Base-by-base conservation (phyloP, 495 filamentous ascomycete species). In the Parathielavia appendiculata region DNA sequence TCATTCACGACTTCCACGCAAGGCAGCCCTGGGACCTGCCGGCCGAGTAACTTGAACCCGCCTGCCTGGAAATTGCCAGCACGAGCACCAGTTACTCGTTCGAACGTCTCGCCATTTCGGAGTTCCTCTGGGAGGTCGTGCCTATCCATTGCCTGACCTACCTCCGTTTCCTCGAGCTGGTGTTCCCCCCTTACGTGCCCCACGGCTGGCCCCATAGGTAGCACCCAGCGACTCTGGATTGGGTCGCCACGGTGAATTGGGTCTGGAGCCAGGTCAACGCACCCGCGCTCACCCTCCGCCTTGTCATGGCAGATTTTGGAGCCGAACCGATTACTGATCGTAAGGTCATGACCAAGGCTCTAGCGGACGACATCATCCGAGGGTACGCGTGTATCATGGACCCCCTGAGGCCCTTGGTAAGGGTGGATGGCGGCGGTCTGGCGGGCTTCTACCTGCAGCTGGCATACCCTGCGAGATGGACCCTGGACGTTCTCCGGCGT, bases 1-100 rank as follows among this genome's bases (percentile, higher is more conserved):
- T 57, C 36, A 46, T 57, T 19, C 34, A 49, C 45, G 55, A 57
- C 16, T 34, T 41, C 22, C 22, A 48, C 16, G 26, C 48, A 10
- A 19, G 12, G 16, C 12, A 32, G 12, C 26, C 17, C 9, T 36
- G 36, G 22, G n/a, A 4, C 45, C 23, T 48, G 34, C 47, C 45
- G 9, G 19, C 13, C 6, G 13, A 9, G 4, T 11, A 30, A 2
- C 22, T 11, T 16, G 22, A 30, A 8, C 43, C 43, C 20, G 9
- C 12, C 4, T 23, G 11, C 16, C 39, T 12, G 16, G 39, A 41
- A 9, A 12, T 16, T 16, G 12, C 0, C 9, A 13, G 11, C 20
- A 13, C 1, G 20, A 26, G 20, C 20, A 26, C 4, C 44, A 46
- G 10, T 32, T 32, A 39, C 23, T 12, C 55, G 16, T 38, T 5